Conservation (phyloP, 495 filamentous ascomycete species). For the Cercophora scortea region DNA sequence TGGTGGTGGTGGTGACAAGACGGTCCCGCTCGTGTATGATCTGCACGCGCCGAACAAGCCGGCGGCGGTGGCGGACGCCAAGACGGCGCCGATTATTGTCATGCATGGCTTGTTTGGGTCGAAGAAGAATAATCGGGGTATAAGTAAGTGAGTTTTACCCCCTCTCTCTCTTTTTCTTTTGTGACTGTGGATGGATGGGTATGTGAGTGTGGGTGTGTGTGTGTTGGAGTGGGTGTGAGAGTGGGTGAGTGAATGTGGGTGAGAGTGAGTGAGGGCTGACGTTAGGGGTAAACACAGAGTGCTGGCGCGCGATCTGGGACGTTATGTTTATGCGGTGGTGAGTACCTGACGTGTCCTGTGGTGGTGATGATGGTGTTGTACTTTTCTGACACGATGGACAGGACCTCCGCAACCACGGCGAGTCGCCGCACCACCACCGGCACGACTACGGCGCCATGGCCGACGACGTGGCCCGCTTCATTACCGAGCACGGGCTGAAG, state of each 20-base stretch:
- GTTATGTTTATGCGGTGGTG: constrained; percentile 79
- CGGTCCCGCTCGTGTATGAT: constrained; percentile 50
- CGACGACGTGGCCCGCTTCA: constrained; percentile 77
- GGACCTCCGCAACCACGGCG: constrained; percentile 94
- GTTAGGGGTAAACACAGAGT: constrained; percentile 35
- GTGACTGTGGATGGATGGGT: neutral
- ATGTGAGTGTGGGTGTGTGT: neutral
- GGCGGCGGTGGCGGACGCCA: constrained; percentile 18
- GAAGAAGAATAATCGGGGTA: constrained; percentile 90
- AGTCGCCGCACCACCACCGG: constrained; percentile 65
- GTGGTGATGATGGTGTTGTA: neutral
- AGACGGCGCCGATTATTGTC: constrained; percentile 68
- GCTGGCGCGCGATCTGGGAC: constrained; percentile 71
- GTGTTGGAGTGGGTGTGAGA: neutral
- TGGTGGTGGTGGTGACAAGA: neutral
- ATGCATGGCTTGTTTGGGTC: constrained; percentile 94
- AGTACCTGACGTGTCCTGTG: no score
- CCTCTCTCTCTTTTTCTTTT: neutral
- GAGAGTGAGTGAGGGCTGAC: neutral
- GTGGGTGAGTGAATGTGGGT: neutral
- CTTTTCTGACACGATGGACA: constrained; percentile 22
- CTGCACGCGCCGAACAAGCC: constrained; percentile 46
- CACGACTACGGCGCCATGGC: constrained; percentile 87
- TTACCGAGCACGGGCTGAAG: constrained; percentile 61
- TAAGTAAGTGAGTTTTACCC: constrained; percentile 74